Percentiles rank a stretch among this genome's conserved stretches.
phyloP scores from a whole-genome alignment of 2,329 filamentous ascomycete genomes.

The Pyricularia grisea region DNA sequence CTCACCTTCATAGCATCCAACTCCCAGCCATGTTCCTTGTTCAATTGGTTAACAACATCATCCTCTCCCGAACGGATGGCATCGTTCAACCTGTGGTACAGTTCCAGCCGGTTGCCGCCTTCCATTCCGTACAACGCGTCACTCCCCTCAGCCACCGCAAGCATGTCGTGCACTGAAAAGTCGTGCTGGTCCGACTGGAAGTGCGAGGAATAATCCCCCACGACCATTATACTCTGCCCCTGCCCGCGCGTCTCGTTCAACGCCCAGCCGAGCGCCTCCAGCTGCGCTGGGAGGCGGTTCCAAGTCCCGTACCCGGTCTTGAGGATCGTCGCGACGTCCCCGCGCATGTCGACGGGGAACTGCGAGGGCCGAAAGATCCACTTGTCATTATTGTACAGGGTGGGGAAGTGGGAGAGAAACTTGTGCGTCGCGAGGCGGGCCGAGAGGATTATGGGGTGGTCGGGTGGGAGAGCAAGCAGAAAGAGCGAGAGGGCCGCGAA shows the following conservation, averaged over 20 bases:
- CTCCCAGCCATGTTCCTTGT: conserved; percentile 34
- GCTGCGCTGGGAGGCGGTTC: conserved; percentile 33
- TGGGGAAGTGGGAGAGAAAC: conserved; percentile 18
- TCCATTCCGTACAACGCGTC: conserved; percentile 22
- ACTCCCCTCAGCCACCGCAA: conserved; percentile 19
- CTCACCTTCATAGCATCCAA: conserved; percentile 39
- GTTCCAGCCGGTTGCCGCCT: conserved; percentile 23
- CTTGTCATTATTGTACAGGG: conserved; percentile 23
- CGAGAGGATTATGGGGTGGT: background rate
- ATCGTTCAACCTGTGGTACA: conserved; percentile 28
- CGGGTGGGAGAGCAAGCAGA: background rate
- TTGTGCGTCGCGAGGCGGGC: conserved; percentile 5
- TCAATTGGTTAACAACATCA: conserved; percentile 24
- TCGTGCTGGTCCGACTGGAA: conserved; percentile 13
- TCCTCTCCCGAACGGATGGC: conserved; percentile 29
- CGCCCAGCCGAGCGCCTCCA: conserved; percentile 32
- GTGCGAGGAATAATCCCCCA: conserved; percentile 34
- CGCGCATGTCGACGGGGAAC: conserved; percentile 32
- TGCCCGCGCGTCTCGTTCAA: conserved; percentile 2
- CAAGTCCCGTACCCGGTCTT: conserved; percentile 49
- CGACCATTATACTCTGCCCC: conserved; percentile 30
- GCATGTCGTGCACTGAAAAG: conserved; percentile 29
- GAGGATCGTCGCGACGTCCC: conserved; percentile 40
- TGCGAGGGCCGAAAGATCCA: conserved; percentile 25
- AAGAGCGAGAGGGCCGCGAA: background rate